Evolutionary conservation across 139 green algal species (phyloP).

Genomic region (Trebouxia sp.): DNA sequence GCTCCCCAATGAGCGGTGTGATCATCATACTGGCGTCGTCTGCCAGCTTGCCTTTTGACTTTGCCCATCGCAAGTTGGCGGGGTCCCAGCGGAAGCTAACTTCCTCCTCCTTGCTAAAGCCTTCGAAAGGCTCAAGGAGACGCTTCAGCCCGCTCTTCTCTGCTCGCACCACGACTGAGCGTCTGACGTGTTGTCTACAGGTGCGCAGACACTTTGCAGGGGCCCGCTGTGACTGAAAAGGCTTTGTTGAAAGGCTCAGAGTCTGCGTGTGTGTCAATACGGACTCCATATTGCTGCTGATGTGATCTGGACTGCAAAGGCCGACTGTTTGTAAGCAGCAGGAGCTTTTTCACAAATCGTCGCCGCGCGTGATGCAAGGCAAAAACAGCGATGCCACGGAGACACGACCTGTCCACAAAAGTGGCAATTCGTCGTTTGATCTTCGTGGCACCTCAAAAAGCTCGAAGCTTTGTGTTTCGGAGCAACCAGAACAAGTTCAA

Average conservation of each 20-base stretch:
- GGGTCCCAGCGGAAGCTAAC: constrained; percentile 20
- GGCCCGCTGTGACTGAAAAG: neutral
- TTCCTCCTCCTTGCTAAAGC: neutral
- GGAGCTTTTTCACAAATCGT: too few relatives aligned
- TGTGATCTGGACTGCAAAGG: too few relatives aligned
- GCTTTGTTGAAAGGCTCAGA: neutral
- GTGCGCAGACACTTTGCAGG: neutral
- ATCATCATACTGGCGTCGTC: constrained; percentile 12
- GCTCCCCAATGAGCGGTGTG: constrained; percentile 15
- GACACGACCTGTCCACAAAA: neutral
- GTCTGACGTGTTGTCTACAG: too few relatives aligned
- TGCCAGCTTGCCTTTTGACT: neutral
- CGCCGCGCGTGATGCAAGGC: neutral
- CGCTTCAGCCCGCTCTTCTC: constrained; percentile 8
- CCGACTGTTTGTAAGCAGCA: too few relatives aligned
- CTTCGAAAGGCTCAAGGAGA: neutral
- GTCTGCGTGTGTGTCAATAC: neutral
- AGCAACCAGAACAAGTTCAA: neutral
- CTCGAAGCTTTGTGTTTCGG: neutral
- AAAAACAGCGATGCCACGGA: too few relatives aligned
- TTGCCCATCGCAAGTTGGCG: constrained; percentile 17
- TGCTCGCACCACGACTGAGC: neutral
- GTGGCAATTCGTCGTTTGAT: neutral
- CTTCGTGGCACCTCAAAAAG: too few relatives aligned
- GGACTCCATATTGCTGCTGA: neutral